Conservation (phyloP, 2,329 filamentous ascomycete genomes). For the Microthyrium microscopicum region DNA sequence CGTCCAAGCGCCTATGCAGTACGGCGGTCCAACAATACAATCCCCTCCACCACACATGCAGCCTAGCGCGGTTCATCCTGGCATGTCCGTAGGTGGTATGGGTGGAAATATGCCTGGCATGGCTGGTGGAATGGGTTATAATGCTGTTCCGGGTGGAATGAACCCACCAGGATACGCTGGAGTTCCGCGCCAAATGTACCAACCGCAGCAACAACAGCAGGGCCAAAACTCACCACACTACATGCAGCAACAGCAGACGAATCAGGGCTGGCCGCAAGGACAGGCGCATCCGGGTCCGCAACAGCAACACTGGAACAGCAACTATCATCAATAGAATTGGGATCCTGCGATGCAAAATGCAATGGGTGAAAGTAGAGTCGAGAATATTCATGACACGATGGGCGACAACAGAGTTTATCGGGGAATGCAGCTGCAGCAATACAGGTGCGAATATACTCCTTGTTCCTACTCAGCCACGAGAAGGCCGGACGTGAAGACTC, state of each 20-base stretch:
- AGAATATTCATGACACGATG: no score
- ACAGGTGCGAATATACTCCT: no score
- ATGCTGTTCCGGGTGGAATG: slow-evolving; percentile 30
- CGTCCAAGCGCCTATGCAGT: slow-evolving; percentile 25
- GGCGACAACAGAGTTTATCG: no score
- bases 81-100: slow-evolving; percentile 27
- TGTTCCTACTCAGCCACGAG: no score
- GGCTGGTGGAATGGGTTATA: slow-evolving; percentile 29
- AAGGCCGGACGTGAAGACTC: no score
- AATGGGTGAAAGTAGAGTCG: no score
- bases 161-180: slow-evolving; percentile 23
- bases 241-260: slow-evolving; percentile 31
- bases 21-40: slow-evolving; percentile 20
- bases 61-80: slow-evolving; percentile 32
- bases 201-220: no score
- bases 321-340: no score
- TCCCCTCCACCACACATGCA: slow-evolving; percentile 26
- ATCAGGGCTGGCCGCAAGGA: slow-evolving; percentile 32
- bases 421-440: no score
- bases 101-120: slow-evolving; percentile 21
- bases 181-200: slow-evolving; percentile 31
- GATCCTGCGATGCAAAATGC: slow-evolving; percentile 12
- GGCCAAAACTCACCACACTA: slow-evolving; percentile 30
- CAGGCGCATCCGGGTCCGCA: slow-evolving; percentile 27
- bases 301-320: no score